Percentiles rank a stretch among this genome's conserved stretches.
These are phyloP conservation scores for Komagataella populi DNA, from an alignment of 805 yeast genomes.

Conservation along the genomic window DNA sequence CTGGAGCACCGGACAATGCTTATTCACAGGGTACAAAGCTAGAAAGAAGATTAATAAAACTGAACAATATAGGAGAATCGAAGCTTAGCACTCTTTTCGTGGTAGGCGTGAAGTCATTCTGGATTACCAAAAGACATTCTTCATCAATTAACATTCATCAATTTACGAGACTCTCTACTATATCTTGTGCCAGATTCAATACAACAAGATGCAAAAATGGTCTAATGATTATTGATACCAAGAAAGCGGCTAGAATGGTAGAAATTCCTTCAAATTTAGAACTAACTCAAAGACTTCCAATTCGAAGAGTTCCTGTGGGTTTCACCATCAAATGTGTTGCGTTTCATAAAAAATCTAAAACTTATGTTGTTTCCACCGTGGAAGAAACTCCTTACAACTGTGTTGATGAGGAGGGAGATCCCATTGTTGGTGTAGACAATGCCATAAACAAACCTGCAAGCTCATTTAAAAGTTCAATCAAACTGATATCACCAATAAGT, in stretches of 20 bases:
- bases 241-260: constrained; percentile 52
- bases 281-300: constrained; percentile 35
- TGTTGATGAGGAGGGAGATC: constrained; percentile 61
- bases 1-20: constrained; percentile 77
- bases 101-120: constrained; percentile 62
- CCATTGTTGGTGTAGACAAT: constrained; percentile 39
- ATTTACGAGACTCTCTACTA: constrained; percentile 49
- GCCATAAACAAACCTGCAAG: constrained; percentile 40
- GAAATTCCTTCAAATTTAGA: constrained; percentile 15
- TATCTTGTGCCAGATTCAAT: constrained; percentile 51
- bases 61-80: constrained; percentile 24
- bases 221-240: constrained; percentile 58
- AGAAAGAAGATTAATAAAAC: constrained; percentile 52
- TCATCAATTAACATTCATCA: constrained; percentile 53
- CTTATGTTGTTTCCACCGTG: constrained; percentile 50
- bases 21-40: constrained; percentile 53
- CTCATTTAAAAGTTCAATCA: constrained; percentile 40
- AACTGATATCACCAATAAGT: constrained; percentile 55
- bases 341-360: constrained; percentile 53
- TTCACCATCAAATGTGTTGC: constrained; percentile 53
- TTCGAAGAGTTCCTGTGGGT: constrained; percentile 36
- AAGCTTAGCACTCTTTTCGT: constrained; percentile 28
- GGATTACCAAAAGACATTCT: constrained; percentile 49
- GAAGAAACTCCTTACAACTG: constrained; percentile 47
- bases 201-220: constrained; percentile 23